Base-by-base conservation (phyloP, 495 filamentous ascomycete genomes). In the Xylaria nigripes region DNA sequence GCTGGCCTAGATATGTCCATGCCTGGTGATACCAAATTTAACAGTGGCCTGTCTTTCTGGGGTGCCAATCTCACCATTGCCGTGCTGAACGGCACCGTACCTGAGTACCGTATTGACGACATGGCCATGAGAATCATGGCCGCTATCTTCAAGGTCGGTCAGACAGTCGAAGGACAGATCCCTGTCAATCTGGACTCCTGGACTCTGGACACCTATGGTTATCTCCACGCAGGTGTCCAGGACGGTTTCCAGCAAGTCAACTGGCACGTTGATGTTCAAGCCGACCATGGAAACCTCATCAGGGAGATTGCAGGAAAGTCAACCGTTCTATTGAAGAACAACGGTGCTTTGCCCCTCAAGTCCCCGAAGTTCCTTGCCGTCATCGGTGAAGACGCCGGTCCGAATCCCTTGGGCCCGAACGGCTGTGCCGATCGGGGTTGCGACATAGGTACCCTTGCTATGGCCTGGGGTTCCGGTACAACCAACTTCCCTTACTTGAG, bases 1-100 rank as follows among this genome's bases (percentile, higher is more conserved):
- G 93, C 93, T 45, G 93, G 93, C 50, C 70, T 96, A 44, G 92
- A 98, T 64, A 94, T 95, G 90, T 81, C 83, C 9, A 96, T 96
- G 91, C 91, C 93, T 36, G 92, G 93, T 55, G 93, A 98, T 61
- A 80, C 84, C 6, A 53, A 65, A 30, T 92, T 96, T 67, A 77
- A 86, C 61, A 82, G 77, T 22, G 87, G 83, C 21, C 70, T 72
- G 44, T 85, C 86, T 21, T 96, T 76, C 75, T 97, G 86, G 85
- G 92, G 92, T 13, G 70, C 84, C 23, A 96, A 96, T 69, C 76
- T 96, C 54, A 78, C 93, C 0, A 67, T 90, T 46, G 85, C 86
- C 6, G 85, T 96, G 8, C 72, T 96, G 52, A 98, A 98, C 64
- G 90, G 90, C 18, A 93, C 90, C 1, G 75, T 96, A 43, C 92